Evolutionary conservation across 805 yeast genomes (phyloP), one percentile per base, ranked within the genome.

Genomic region (Starmerella scarabaei): DNA sequence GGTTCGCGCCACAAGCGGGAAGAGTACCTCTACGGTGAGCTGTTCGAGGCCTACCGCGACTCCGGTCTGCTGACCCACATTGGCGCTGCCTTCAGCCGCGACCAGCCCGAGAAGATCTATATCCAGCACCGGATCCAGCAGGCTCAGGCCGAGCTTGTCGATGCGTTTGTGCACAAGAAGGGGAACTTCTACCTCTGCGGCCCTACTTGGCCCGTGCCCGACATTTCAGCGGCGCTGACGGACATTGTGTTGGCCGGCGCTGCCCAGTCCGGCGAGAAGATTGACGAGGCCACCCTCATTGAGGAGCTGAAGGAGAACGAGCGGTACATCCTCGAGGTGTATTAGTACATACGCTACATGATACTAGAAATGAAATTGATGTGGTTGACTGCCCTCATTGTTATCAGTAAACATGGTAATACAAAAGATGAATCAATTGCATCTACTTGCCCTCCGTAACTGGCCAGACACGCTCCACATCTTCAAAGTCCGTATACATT

Each of bases 151-250:
- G 78, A 73, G 33, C 70, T 88, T 61, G 80, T 80, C 35, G 81
- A 75, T 32, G 86, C 94, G 37, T 74, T 88, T 61, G 79, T 77
- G 33, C 64, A 67, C 48, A 71, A 85, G 64, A 66, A 77, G 42
- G 97, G 97, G 42, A 77, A 85, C 20, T 88, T 88, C 73, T 88
- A 88, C 66, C 70, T 88, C 59, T 88, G 97, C 75, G 97, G 97
- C 47, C 97, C 97, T 32, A 88, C 96, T 2, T 88, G 97, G 97
- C 97, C 97, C 26, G 96, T 88, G 56, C 95, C 97, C 9, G 95
- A 86, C 60, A 81, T 88, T 53, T 81, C 94, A 38, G 80, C 78
- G 33, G 93, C 94, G 53, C 67, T 88, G 51, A 80, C 80, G 55
- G 94, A 83, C 49, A 80, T 88, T 52, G 69, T 85, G 37, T 61